Percentiles rank a stretch among this genome's conserved stretches.
These are phyloP conservation scores for Lophiostoma macrostomum DNA, from an alignment of 495 filamentous ascomycete species.

Conservation along the genomic window DNA sequence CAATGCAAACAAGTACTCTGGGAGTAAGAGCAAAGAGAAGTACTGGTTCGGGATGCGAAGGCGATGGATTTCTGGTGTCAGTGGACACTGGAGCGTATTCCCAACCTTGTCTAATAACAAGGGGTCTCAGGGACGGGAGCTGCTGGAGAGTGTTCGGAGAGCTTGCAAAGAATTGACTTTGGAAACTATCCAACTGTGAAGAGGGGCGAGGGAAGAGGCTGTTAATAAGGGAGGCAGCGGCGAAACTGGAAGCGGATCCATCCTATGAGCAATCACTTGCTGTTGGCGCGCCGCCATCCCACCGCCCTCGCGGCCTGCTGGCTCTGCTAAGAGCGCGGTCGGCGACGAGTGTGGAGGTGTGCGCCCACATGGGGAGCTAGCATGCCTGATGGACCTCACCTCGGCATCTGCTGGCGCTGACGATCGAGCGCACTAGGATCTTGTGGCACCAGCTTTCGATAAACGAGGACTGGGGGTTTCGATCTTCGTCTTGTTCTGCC, in stretches of 20 bases:
- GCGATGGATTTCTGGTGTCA: not conserved
- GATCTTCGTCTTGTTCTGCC: not conserved
- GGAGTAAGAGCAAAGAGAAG: not conserved
- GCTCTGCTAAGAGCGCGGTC: not conserved
- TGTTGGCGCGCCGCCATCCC: too few species aligned
- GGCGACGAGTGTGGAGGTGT: not conserved
- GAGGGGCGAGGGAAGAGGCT: not conserved
- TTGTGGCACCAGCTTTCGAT: conserved; percentile 2
- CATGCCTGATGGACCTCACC: not conserved
- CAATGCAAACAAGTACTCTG: not conserved
- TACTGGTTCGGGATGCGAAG: not conserved
- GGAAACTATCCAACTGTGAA: too few species aligned
- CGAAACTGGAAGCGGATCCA: not conserved
- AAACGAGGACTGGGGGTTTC: too few species aligned
- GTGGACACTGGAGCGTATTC: not conserved
- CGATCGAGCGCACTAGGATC: conserved; percentile 7
- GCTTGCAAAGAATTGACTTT: not conserved
- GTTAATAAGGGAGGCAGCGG: not conserved
- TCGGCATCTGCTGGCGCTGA: not conserved
- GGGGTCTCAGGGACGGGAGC: not conserved
- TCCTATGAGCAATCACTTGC: too few species aligned
- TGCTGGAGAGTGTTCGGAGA: not conserved
- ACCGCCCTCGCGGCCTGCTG: not conserved
- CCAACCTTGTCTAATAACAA: conserved; percentile 14
- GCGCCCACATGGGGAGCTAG: not conserved